Base-by-base conservation (phyloP, 306 rosid genomes). In the Geum urbanum region DNA sequence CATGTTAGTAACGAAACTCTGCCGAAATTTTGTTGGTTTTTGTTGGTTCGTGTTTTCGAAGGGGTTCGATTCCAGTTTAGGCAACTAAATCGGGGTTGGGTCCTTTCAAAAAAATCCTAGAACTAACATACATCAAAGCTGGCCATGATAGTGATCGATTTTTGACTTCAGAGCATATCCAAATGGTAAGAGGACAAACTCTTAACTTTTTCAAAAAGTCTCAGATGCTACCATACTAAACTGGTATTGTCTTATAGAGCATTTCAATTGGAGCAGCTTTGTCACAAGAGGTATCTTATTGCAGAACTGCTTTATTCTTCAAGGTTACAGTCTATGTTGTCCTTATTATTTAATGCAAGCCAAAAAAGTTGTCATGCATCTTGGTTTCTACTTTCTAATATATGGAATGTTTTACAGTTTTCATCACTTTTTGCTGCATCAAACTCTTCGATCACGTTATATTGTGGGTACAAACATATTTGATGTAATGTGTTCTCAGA, bases 241-340 rank as follows among this genome's bases (percentile, higher is more conserved):
- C 67, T 40, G 46, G 27, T 24, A 10, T 61, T 32, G 8, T 46
- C 55, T 16, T 8, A 59, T 24, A 67, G 84, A 63, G 27, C 43
- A 79, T 63, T 77, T 15, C 8, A 5, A 14, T 63, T 20, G 66
- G 57, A 48, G 61, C 70, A 74, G 67, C 77, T 63, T 66, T 63
- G 9, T 22, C 72, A 5, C 44, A 16, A 22, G 71, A 69, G 24
- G 52, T 41, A 58, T 24, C 27, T 24, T 0, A 24, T 24, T 24
- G 27, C 27, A 24, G 27, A 24, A 27, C 69, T 58, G 71, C 68
- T 13, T 5, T 71, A 63, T 39, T 48, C 15, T 64, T 55, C 5
- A 82, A 78, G 79, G 87, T 74, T 74, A 50, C 59, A 49, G 72
- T 16, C 70, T 75, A 75, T 56, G 11, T 43, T 61, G 54, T 66